These are phyloP conservation scores for Heimioporus sp. DNA, from an alignment of 768 basidiomycete species.

Conservation along the genomic window DNA sequence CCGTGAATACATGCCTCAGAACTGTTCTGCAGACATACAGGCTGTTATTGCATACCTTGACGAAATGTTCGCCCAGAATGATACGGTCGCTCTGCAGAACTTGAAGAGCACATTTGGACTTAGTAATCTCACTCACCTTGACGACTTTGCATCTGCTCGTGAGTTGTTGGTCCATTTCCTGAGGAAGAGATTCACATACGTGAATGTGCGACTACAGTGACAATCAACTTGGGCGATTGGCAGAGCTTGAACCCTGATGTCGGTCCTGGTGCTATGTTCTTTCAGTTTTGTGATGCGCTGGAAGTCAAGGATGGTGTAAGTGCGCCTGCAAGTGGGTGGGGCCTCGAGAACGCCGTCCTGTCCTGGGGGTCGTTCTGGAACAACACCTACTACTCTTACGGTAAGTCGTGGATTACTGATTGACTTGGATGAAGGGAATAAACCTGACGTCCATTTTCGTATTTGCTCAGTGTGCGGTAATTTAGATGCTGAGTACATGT, in stretches of 20 bases:
- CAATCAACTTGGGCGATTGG: conserved; percentile 66
- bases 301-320: conserved; percentile 36
- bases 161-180: conserved; percentile 13
- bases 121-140: conserved; percentile 52
- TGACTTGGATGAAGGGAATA: not conserved
- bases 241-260: conserved; percentile 53
- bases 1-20: conserved; percentile 62
- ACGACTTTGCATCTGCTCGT: conserved; percentile 65
- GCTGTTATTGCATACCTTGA: conserved; percentile 63
- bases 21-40: conserved; percentile 73
- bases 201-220: conserved; percentile 35
- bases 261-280: conserved; percentile 39
- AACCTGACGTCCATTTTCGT: not conserved
- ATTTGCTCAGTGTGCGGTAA: conserved; percentile 48
- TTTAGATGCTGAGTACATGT: conserved; percentile 45
- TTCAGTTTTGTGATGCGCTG: conserved; percentile 39
- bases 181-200: not conserved
- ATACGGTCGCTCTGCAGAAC: conserved; percentile 45
- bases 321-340: conserved; percentile 56
- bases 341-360: conserved; percentile 54
- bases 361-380: conserved; percentile 64
- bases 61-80: conserved; percentile 45
- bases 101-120: conserved; percentile 63
- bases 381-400: conserved; percentile 39
- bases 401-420: conserved; percentile 36